Evolutionary conservation across 2,329 filamentous ascomycete species (phyloP).

Genomic region (Nannizziopsis barbatae): DNA sequence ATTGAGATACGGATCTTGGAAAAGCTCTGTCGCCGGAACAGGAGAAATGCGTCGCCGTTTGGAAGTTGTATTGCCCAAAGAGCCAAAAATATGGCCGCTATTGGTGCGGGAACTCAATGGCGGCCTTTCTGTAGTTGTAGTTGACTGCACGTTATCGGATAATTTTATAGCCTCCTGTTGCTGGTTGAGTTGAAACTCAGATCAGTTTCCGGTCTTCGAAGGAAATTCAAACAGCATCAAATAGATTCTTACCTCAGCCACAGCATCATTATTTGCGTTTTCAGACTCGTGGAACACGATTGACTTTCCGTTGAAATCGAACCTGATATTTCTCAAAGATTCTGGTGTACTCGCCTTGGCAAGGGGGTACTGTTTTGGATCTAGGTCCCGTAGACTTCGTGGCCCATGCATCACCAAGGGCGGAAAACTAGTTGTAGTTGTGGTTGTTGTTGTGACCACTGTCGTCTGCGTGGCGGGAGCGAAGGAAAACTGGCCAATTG

Average conservation of each 20-base stretch:
- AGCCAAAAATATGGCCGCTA: not conserved
- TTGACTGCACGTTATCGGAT: slow-evolving; percentile 13
- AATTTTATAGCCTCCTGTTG: not conserved
- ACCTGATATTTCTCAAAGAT: slow-evolving; percentile 64
- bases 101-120: not conserved
- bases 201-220: not conserved
- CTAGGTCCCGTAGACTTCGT: slow-evolving; percentile 57
- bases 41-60: slow-evolving; percentile 44
- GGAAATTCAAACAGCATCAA: not conserved
- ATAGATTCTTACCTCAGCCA: slow-evolving; percentile 40
- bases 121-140: slow-evolving; percentile 15
- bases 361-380: slow-evolving; percentile 82
- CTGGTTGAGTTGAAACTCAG: not conserved
- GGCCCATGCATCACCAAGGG: slow-evolving; percentile 70
- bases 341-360: slow-evolving; percentile 72
- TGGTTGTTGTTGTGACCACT: slow-evolving; percentile 80
- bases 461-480: slow-evolving; percentile 54
- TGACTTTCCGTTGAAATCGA: slow-evolving; percentile 53
- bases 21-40: slow-evolving; percentile 45
- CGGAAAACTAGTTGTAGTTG: slow-evolving; percentile 69
- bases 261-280: slow-evolving; percentile 40
- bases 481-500: slow-evolving; percentile 51
- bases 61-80: slow-evolving; percentile 16
- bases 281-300: slow-evolving; percentile 55
- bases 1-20: slow-evolving; percentile 33